Percentiles rank a stretch among this genome's conserved stretches.
These are phyloP conservation scores for Neolentinus lepideus DNA, from an alignment of 1,284 basidiomycete genomes.

Conservation along the genomic window DNA sequence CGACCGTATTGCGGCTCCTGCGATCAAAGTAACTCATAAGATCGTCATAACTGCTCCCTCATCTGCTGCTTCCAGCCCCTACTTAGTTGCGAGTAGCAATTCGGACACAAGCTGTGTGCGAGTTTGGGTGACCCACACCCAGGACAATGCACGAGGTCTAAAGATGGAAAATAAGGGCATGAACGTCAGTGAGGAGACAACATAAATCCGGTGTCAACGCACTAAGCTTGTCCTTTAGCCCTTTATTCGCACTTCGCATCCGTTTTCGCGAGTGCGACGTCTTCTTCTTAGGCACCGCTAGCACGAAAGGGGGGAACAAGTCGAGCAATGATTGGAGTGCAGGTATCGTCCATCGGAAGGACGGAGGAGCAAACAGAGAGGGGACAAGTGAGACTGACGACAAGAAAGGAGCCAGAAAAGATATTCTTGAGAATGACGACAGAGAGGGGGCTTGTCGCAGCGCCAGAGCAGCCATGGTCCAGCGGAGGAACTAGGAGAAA, in stretches of 20 bases:
- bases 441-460: slow-evolving; percentile 26
- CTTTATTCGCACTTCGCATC: slow-evolving; percentile 95
- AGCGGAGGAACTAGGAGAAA: slow-evolving; percentile 4
- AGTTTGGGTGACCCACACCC: slow-evolving; percentile 87
- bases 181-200: slow-evolving; percentile 3
- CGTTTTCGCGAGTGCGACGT: slow-evolving; percentile 89
- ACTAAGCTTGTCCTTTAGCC: slow-evolving; percentile 93
- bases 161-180: background rate
- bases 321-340: slow-evolving; percentile 61
- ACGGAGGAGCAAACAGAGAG: slow-evolving; percentile 12
- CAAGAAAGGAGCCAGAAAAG: slow-evolving; percentile 25
- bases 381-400: slow-evolving; percentile 22
- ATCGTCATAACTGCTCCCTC: slow-evolving; percentile 9
- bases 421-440: slow-evolving; percentile 29
- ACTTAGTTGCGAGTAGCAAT: slow-evolving; percentile 77
- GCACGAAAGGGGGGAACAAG: slow-evolving; percentile 81
- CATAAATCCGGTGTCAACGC: slow-evolving; percentile 23
- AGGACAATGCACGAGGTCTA: slow-evolving; percentile 90
- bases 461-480: slow-evolving; percentile 33
- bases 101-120: slow-evolving; percentile 83
- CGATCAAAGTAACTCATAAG: background rate
- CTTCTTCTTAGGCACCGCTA: slow-evolving; percentile 95
- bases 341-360: slow-evolving; percentile 41
- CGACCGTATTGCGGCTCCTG: background rate
- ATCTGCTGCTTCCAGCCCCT: slow-evolving; percentile 52